Evolutionary conservation across 139 green algal genomes (phyloP), one percentile per base, ranked within the genome.

Genomic region (Gonium pectorale): DNA sequence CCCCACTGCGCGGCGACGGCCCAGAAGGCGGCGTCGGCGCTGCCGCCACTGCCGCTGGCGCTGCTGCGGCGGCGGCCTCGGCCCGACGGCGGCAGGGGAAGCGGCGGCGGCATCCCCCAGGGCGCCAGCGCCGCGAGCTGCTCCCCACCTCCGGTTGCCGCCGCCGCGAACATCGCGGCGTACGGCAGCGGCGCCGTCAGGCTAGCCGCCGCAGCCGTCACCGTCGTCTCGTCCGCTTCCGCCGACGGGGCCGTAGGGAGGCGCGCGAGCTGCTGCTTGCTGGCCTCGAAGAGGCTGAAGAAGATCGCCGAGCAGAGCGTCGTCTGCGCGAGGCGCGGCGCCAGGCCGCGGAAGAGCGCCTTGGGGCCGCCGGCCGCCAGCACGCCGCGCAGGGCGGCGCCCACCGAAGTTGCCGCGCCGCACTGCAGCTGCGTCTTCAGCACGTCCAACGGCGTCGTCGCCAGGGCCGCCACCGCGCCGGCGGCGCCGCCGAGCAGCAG

Each of bases 351-450:
- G 31, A 94, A 90, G 0, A 96, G 80, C 19, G 90, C 93, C 27
- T 54, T 46, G 2, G 71, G 54, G 0, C 89, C 89, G 31, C 79
- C 52, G 38, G n/a, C n/a, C 8, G 67, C 35, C 31, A 90, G 33
- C 29, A 78, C 60, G 31, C 0, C 5, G 26, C 21, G 19, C 35
- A 84, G n/a, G 17, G 81, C 74, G 37, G 46, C 37, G 3, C 43
- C 38, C 29, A 74, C 66, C 13, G 81, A 74, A 29, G 22, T 43
- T 35, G 84, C 81, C 19, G 46, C 43, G 43, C 83, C 87, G 86
- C 90, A 95, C 87, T 96, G 93, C 83, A 96, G 85, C 60, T 88
- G 84, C 9, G 92, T 96, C 90, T 96, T 97, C 60, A 93, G 81
- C 43, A 94, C 88, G 74, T 97, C 94, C 40, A 97, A 87, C 35